Conservation (phyloP, 495 filamentous ascomycete genomes). For the Aspergillus mulundensis region DNA sequence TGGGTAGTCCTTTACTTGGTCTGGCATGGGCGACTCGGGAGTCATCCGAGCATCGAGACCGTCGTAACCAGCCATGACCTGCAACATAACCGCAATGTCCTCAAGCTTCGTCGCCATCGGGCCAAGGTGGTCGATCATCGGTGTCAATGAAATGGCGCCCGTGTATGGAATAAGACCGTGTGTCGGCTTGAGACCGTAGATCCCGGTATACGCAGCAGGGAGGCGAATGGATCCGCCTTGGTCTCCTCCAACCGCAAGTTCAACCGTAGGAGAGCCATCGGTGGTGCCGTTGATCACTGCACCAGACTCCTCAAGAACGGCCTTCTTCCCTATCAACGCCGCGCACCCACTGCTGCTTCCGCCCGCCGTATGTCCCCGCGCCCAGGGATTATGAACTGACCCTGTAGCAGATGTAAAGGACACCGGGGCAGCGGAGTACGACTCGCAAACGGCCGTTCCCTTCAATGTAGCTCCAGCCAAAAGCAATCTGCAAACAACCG, state of each 20-base stretch:
- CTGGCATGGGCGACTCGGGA: constrained; percentile 30
- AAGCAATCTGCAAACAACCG: constrained; percentile 38
- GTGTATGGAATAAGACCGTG: constrained; percentile 52
- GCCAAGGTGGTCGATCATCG: constrained; percentile 45
- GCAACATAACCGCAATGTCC: constrained; percentile 49
- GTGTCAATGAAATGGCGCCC: constrained; percentile 33
- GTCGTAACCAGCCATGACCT: constrained; percentile 51
- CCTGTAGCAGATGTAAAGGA: constrained; percentile 39
- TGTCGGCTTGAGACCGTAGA: constrained; percentile 43
- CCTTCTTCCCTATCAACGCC: constrained; percentile 42
- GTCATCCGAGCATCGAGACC: constrained; percentile 51
- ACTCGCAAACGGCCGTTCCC: constrained; percentile 41
- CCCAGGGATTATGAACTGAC: constrained; percentile 43
- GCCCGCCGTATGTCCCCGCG: constrained; percentile 37
- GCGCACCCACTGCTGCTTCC: constrained; percentile 52
- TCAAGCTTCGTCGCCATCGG: constrained; percentile 46
- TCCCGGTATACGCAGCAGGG: constrained; percentile 44
- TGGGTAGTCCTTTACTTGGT: constrained; percentile 30
- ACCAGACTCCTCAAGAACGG: constrained; percentile 12
- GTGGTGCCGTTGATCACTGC: background rate
- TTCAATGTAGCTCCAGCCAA: constrained; percentile 32
- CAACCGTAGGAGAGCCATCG: background rate
- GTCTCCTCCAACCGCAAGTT: constrained; percentile 53
- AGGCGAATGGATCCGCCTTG: constrained; percentile 55
- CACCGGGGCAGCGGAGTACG: constrained; percentile 33